Conservation (phyloP, 352 stramenopile genomes). For the Blastocystis sp. region DNA sequence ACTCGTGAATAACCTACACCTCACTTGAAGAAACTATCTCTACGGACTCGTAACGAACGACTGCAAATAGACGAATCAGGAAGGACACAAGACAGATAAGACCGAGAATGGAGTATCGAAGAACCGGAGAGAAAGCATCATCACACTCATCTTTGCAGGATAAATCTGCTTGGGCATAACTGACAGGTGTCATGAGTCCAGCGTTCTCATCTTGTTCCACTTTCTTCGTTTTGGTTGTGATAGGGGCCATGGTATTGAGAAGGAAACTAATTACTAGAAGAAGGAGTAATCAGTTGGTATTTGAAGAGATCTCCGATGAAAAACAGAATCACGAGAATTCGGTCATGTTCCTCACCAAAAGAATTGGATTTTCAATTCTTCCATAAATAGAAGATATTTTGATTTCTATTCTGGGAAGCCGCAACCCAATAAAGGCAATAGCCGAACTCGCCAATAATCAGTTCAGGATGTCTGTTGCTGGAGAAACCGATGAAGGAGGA, state of each 20-base stretch:
- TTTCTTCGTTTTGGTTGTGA: slow-evolving; percentile 20
- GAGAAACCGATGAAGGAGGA: slow-evolving; percentile 1
- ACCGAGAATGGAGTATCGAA: slow-evolving; percentile 76
- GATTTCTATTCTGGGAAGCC: too few species aligned
- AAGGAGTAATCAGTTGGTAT: too few species aligned
- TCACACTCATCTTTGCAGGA: slow-evolving; percentile 40
- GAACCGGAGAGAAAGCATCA: slow-evolving; percentile 45
- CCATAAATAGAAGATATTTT: too few species aligned
- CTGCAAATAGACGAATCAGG: slow-evolving; percentile 81
- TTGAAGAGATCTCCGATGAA: too few species aligned
- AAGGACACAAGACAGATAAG: slow-evolving; percentile 85
- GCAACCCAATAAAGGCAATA: too few species aligned
- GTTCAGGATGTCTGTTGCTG: background rate
- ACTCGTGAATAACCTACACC: slow-evolving; percentile 78
- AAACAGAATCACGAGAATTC: too few species aligned
- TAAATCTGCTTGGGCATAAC: slow-evolving; percentile 27
- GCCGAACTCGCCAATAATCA: too few species aligned
- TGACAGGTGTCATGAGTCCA: slow-evolving; percentile 32
- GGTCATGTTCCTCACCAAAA: too few species aligned
- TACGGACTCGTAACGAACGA: slow-evolving; percentile 83
- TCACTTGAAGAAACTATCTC: slow-evolving; percentile 32
- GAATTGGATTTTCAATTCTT: too few species aligned
- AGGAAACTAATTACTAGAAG: background rate
- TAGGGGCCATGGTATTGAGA: slow-evolving; percentile 2
- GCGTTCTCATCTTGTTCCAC: slow-evolving; percentile 27